These are phyloP conservation scores for Gossypium trilobum DNA, from an alignment of 441 rosid species.

Conservation along the genomic window DNA sequence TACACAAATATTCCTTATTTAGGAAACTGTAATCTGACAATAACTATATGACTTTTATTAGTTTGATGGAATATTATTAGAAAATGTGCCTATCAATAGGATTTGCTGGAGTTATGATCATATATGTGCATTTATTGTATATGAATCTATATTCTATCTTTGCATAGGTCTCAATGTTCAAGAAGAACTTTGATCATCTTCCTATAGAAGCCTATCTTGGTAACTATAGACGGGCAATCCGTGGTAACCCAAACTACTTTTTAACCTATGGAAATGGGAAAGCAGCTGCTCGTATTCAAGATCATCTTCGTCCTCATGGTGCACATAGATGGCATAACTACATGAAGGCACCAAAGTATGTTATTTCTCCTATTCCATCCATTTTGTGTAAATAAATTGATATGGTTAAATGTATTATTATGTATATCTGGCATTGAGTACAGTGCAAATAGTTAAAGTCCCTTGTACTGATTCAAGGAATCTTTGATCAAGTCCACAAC, in stretches of 20 bases:
- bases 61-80: neutral
- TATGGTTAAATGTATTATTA: neutral
- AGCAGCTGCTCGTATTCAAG: constrained; percentile 78
- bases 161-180: constrained; percentile 78
- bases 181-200: constrained; percentile 81
- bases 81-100: neutral
- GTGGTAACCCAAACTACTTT: constrained; percentile 78
- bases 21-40: too few species aligned
- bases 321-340: constrained; percentile 97
- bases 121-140: neutral
- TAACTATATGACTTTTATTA: neutral
- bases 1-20: too few species aligned
- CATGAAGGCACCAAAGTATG: constrained; percentile 58
- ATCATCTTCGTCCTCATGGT: constrained; percentile 86
- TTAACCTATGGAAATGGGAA: constrained; percentile 88
- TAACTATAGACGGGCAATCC: constrained; percentile 63
- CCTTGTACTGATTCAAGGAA: too few species aligned
- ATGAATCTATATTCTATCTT: constrained; percentile 3
- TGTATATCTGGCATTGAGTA: neutral
- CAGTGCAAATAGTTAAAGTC: too few species aligned
- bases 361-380: constrained; percentile 1
- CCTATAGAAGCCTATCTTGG: constrained; percentile 72
- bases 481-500: too few species aligned
- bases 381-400: constrained; percentile 4
- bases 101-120: neutral